phyloP scores from a whole-genome alignment of 139 green algal genomes.

The Coelastrella sp. region DNA sequence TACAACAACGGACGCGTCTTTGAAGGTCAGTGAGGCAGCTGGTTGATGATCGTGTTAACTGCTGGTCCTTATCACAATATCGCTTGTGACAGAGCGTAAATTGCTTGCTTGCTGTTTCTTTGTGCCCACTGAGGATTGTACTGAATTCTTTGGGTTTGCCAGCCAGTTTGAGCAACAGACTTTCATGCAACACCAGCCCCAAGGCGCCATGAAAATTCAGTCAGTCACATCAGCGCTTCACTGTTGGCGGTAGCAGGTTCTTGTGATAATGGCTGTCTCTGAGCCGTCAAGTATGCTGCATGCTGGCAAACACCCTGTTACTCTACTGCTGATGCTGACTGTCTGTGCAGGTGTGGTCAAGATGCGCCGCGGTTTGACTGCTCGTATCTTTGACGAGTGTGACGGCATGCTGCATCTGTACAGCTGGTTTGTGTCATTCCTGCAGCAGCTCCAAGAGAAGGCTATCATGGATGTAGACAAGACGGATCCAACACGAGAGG shows the following conservation, averaged over 20 bases:
- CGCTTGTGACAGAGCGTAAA: not conserved
- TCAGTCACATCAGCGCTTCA: no score
- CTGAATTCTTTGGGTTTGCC: no score
- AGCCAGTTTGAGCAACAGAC: no score
- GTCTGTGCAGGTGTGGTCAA: conserved; percentile 87
- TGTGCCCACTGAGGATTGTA: no score
- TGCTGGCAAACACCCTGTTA: not conserved
- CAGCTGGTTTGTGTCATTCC: conserved; percentile 62
- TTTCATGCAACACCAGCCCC: no score
- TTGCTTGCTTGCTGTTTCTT: no score
- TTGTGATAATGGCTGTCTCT: no score
- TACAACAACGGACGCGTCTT: conserved; percentile 98
- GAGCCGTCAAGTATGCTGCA: not conserved
- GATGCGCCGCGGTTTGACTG: conserved; percentile 86
- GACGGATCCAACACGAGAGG: conserved; percentile 34
- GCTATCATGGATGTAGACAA: conserved; percentile 28
- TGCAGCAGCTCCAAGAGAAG: conserved; percentile 58
- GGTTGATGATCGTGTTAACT: not conserved
- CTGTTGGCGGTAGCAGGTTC: no score
- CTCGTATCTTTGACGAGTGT: conserved; percentile 68
- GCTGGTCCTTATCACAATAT: not conserved
- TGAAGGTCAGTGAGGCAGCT: conserved; percentile 55
- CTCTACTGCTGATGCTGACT: not conserved
- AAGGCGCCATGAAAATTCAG: no score
- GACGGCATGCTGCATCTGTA: conserved; percentile 61